These are phyloP conservation scores for Leccinum variicolor DNA, from an alignment of 768 basidiomycete genomes.

Conservation along the genomic window DNA sequence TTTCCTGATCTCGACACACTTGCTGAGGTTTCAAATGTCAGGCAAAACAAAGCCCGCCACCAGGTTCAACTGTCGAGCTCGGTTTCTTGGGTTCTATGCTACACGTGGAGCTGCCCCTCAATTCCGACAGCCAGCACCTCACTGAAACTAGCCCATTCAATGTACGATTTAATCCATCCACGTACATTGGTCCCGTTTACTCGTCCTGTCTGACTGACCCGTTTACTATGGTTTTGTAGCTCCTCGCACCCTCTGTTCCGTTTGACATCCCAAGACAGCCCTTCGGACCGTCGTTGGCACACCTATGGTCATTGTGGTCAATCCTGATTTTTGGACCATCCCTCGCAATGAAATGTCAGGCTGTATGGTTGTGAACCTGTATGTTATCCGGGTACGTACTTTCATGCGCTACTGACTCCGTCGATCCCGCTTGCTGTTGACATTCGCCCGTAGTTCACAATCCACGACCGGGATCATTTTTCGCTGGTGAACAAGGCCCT, in stretches of 20 bases:
- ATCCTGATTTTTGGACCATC: slow-evolving; percentile 77
- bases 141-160: slow-evolving; percentile 48
- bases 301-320: slow-evolving; percentile 88
- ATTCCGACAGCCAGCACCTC: slow-evolving; percentile 69
- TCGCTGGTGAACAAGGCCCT: slow-evolving; percentile 74
- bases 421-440: slow-evolving; percentile 79
- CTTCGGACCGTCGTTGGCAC: slow-evolving; percentile 60
- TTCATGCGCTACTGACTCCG: not conserved
- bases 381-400: slow-evolving; percentile 14
- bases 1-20: not conserved
- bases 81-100: slow-evolving; percentile 81
- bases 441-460: slow-evolving; percentile 91
- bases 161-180: slow-evolving; percentile 48
- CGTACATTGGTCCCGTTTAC: slow-evolving; percentile 39
- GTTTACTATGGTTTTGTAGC: slow-evolving; percentile 34
- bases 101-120: slow-evolving; percentile 66
- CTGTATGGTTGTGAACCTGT: slow-evolving; percentile 92
- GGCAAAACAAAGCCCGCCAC: slow-evolving; percentile 56
- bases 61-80: slow-evolving; percentile 68
- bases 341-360: slow-evolving; percentile 79
- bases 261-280: slow-evolving; percentile 52
- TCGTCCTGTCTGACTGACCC: too few species aligned
- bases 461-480: slow-evolving; percentile 82
- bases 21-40: slow-evolving; percentile 27
- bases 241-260: slow-evolving; percentile 63